Percentiles rank a stretch among this genome's conserved stretches.
Evolutionary conservation across 1,139 yeast genomes (phyloP).

Genomic region (Yamadazyma mexicana): DNA sequence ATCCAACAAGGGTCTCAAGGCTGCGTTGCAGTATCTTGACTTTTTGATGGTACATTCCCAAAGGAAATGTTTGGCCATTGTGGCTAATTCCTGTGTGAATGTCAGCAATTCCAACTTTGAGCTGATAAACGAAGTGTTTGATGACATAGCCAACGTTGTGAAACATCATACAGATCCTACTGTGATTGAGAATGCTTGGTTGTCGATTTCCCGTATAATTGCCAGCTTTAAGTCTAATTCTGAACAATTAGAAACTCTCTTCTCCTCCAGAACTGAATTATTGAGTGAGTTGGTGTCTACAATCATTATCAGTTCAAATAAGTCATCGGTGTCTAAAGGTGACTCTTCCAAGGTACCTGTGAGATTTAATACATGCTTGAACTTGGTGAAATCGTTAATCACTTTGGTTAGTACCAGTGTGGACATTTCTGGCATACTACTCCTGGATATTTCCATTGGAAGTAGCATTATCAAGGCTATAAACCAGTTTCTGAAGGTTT

Average conservation of each 20-base stretch:
- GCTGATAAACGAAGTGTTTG: slow-evolving; percentile 58
- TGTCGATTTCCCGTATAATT: slow-evolving; percentile 63
- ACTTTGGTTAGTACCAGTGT: slow-evolving; percentile 40
- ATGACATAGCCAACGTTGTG: slow-evolving; percentile 62
- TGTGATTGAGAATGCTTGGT: slow-evolving; percentile 71
- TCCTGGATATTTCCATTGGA: slow-evolving; percentile 43
- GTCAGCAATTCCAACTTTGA: slow-evolving; percentile 46
- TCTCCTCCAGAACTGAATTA: slow-evolving; percentile 26
- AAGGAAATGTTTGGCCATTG: slow-evolving; percentile 73
- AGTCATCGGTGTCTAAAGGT: slow-evolving; percentile 15
- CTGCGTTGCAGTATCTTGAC: slow-evolving; percentile 76
- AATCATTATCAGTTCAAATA: slow-evolving; percentile 31
- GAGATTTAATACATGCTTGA: slow-evolving; percentile 33
- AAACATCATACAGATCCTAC: slow-evolving; percentile 56
- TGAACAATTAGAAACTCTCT: slow-evolving; percentile 47
- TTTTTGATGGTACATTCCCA: slow-evolving; percentile 91
- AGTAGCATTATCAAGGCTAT: slow-evolving; percentile 45
- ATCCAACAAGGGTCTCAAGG: slow-evolving; percentile 60
- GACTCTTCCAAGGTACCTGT: slow-evolving; percentile 23
- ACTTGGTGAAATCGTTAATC: slow-evolving; percentile 44
- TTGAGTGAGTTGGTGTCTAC: slow-evolving; percentile 29
- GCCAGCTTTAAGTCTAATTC: slow-evolving; percentile 51
- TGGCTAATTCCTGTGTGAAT: slow-evolving; percentile 70
- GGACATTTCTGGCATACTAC: slow-evolving; percentile 37
- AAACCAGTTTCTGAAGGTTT: slow-evolving; percentile 30